These are phyloP conservation scores for Parietichytrium sp. DNA, from an alignment of 108 stramenopile genomes.

Conservation along the genomic window DNA sequence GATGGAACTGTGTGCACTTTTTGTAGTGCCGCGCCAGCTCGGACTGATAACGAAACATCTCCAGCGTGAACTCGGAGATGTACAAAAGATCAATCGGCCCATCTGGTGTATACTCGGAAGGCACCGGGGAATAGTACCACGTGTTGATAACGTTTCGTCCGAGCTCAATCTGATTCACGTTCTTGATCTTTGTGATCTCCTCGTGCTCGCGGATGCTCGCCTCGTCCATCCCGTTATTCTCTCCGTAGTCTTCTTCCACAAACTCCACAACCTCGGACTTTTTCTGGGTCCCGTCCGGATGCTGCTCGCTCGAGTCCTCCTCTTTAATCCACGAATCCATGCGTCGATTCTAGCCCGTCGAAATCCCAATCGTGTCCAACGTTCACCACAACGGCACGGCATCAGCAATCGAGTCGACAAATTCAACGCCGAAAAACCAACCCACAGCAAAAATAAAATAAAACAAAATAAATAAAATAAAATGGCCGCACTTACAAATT, in stretches of 20 bases:
- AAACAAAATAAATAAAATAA: too few species aligned
- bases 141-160: slow-evolving; percentile 83
- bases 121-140: slow-evolving; percentile 98
- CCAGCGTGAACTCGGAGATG: slow-evolving; percentile 91
- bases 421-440: too few species aligned
- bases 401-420: too few species aligned
- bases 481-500: too few species aligned
- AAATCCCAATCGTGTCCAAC: too few species aligned
- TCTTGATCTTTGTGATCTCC: slow-evolving; percentile 99
- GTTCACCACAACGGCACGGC: too few species aligned
- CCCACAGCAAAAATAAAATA: too few species aligned
- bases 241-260: slow-evolving; percentile 35
- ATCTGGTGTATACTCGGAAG: slow-evolving; percentile 83
- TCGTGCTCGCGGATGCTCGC: slow-evolving; percentile 78
- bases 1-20: slow-evolving; percentile 53
- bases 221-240: slow-evolving; percentile 41
- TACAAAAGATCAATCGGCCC: slow-evolving; percentile 84
- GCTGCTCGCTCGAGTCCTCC: background rate
- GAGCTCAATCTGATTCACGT: slow-evolving; percentile 88
- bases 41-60: slow-evolving; percentile 82
- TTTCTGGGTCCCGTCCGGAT: background rate
- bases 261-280: background rate
- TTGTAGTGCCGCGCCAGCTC: slow-evolving; percentile 81
- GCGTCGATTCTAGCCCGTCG: too few species aligned
- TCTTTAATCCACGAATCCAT: slow-evolving; percentile 32